Evolutionary conservation across 495 filamentous ascomycete genomes (phyloP).

Genomic region (Xylaria venustula): DNA sequence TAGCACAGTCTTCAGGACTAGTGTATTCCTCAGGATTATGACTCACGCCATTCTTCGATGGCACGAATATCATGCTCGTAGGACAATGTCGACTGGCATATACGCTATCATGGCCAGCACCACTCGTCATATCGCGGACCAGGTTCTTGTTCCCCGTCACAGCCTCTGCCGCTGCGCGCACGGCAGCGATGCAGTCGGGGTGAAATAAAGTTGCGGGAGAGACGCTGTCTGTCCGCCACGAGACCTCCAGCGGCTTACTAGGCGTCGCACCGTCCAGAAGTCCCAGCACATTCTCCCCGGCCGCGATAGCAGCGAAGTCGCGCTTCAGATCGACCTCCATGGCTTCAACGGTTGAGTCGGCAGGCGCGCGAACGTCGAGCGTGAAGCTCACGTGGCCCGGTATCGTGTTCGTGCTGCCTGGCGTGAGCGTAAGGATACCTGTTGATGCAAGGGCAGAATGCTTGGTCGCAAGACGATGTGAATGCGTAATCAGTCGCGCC

Average conservation of each 20-base stretch:
- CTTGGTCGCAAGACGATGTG: slow-evolving; percentile 59
- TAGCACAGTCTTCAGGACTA: slow-evolving; percentile 39
- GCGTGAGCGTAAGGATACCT: slow-evolving; percentile 63
- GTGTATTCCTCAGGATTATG: slow-evolving; percentile 51
- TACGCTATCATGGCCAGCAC: slow-evolving; percentile 60
- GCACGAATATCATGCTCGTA: slow-evolving; percentile 53
- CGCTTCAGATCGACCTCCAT: slow-evolving; percentile 24
- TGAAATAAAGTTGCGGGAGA: slow-evolving; percentile 70
- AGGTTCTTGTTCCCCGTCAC: slow-evolving; percentile 33
- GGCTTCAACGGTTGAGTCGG: slow-evolving; percentile 53
- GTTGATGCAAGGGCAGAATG: slow-evolving; percentile 64
- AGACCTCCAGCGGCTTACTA: slow-evolving; percentile 23
- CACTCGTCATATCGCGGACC: slow-evolving; percentile 50
- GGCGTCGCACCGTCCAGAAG: slow-evolving; percentile 17
- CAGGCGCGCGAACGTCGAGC: slow-evolving; percentile 67
- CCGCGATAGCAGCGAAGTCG: slow-evolving; percentile 28
- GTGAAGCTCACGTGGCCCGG: slow-evolving; percentile 67
- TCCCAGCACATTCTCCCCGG: slow-evolving; percentile 20
- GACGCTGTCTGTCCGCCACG: slow-evolving; percentile 29
- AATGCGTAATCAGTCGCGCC: slow-evolving; percentile 65
- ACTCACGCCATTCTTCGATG: slow-evolving; percentile 46
- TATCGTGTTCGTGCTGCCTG: slow-evolving; percentile 65
- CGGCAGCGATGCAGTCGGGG: slow-evolving; percentile 64
- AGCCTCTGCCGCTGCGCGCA: slow-evolving; percentile 58
- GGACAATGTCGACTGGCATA: slow-evolving; percentile 39